phyloP scores from a whole-genome alignment of 2,329 filamentous ascomycete species.

The Talaromyces sp. region DNA sequence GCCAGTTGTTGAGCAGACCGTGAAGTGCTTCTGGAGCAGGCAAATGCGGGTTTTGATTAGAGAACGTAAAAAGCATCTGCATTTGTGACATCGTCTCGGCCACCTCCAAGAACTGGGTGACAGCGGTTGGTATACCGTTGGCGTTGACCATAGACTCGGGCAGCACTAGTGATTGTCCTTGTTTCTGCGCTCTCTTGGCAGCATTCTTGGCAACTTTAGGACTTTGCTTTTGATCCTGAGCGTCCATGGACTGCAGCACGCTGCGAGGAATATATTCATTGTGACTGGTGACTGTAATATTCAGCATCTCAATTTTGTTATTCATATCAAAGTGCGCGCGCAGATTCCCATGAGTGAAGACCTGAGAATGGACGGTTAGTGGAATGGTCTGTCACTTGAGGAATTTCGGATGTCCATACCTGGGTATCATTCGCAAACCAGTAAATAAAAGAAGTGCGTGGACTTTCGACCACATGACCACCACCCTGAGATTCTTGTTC shows the following conservation, averaged over 20 bases:
- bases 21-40: conserved; percentile 59
- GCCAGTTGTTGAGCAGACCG: conserved; percentile 52
- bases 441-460: conserved; percentile 79
- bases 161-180: conserved; percentile 46
- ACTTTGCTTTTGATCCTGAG: conserved; percentile 59
- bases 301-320: conserved; percentile 81
- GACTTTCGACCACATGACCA: conserved; percentile 74
- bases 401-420: conserved; percentile 52
- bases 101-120: conserved; percentile 66
- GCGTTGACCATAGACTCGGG: conserved; percentile 49
- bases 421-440: conserved; percentile 85
- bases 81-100: conserved; percentile 68
- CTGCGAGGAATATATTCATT: conserved; percentile 82
- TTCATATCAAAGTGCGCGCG: conserved; percentile 77
- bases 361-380: conserved; percentile 49
- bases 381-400: neutral
- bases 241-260: conserved; percentile 53
- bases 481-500: conserved; percentile 63
- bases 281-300: conserved; percentile 75
- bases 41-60: conserved; percentile 55
- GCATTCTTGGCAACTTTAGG: conserved; percentile 62
- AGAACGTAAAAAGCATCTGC: conserved; percentile 62
- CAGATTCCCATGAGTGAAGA: conserved; percentile 76
- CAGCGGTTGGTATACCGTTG: conserved; percentile 58
- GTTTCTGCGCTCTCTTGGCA: conserved; percentile 55